phyloP scores from a whole-genome alignment of 208 protist species.

The Trypanosoma conorhini region DNA sequence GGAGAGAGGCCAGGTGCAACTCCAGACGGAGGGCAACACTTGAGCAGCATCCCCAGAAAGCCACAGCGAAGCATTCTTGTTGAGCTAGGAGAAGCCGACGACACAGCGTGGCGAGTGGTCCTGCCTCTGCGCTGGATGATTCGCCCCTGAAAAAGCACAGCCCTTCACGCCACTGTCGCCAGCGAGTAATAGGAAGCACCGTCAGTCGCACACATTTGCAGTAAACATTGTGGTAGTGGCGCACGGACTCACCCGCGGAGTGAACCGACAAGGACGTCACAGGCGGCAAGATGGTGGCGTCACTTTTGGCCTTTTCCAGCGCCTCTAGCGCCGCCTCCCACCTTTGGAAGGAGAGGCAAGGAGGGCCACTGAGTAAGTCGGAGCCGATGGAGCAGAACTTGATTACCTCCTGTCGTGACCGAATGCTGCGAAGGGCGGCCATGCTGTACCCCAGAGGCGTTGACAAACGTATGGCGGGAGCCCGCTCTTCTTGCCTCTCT shows the following conservation, averaged over 20 bases:
- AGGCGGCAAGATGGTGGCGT: conserved; percentile 14
- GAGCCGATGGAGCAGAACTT: conserved; percentile 19
- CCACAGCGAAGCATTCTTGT: conserved; percentile 20
- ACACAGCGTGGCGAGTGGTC: conserved; percentile 8
- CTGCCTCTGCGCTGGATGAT: not conserved
- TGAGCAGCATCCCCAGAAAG: conserved; percentile 29
- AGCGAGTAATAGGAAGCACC: conserved; percentile 29
- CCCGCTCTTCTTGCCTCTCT: not conserved
- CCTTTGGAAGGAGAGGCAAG: not conserved
- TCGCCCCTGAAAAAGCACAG: conserved; percentile 18
- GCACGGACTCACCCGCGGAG: conserved; percentile 18
- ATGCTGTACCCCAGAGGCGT: not conserved
- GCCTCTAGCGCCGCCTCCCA: conserved; percentile 19
- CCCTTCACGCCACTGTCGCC: conserved; percentile 42
- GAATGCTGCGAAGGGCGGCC: conserved; percentile 25
- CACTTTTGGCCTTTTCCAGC: conserved; percentile 15
- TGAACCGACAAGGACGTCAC: conserved; percentile 11
- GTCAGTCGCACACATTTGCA: conserved; percentile 27
- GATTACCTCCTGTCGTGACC: conserved; percentile 13
- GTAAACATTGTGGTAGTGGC: conserved; percentile 49
- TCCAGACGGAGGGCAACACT: conserved; percentile 24
- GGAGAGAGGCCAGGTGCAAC: conserved; percentile 7
- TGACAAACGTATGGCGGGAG: not conserved
- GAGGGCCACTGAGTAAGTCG: conserved; percentile 13
- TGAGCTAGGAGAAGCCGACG: conserved; percentile 5